Evolutionary conservation across 768 basidiomycete genomes (phyloP), one percentile per base, ranked within the genome.

Genomic region (Lactarius indigo): DNA sequence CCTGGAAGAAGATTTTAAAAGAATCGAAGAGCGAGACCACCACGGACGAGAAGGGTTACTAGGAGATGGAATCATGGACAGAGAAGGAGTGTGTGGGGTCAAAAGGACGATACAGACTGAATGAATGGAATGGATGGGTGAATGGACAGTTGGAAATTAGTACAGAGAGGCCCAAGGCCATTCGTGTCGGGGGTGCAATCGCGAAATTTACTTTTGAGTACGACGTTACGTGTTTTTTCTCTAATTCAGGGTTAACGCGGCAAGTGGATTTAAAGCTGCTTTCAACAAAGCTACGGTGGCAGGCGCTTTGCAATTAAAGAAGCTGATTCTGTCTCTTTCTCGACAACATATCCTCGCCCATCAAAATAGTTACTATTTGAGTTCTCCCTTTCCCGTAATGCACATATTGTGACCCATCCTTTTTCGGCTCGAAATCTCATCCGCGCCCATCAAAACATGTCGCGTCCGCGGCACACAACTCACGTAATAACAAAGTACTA

Each of bases 1-100:
- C 44, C 66, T 28, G 57, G 65, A 65, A 69, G 70, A 61, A 31
- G 70, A 65, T 33, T 71, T 73, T 68, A 69, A 74, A 61, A 73
- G 64, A 59, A 75, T 60, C 62, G 75, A 76, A 33, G 75, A 72
- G 60, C 77, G 74, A 23, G 75, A 75, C 77, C 77, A 78, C 77
- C 76, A 78, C 18, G 60, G 69, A 72, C 65, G 74, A 68, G 70
- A 69, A 47, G 63, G 63, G 58, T 64, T 63, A 66, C 64, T 68
- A 71, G 70, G 61, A 63, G 47, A 5, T 5, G 62, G 57, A n/a
- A 23, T 15, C 44, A 67, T 59, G 35, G 57, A 63, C 61, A 67
- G 52, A 23, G 60, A 68, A 68, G 62, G 62, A 68, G 66, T 64
- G 66, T 64, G 66, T 26, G 15, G 2, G 37, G 41, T 20, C 0